Base-by-base conservation (phyloP, 2,329 filamentous ascomycete genomes). In the Cercospora canescens region DNA sequence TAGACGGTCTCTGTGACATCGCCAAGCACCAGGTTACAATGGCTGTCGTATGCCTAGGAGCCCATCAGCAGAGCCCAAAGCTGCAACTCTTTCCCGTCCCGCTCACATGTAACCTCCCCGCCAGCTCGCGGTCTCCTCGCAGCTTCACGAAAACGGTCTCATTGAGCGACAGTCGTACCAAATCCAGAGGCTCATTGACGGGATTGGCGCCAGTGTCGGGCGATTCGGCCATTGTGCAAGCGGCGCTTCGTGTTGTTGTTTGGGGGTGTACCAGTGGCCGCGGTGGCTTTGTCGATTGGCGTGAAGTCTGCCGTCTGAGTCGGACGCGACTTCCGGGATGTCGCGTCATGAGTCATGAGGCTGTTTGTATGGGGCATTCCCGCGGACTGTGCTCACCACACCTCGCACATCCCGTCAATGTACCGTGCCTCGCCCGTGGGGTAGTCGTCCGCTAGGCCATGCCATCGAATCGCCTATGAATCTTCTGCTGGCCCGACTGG, bases 1-100 rank as follows among this genome's bases (percentile, higher is more conserved):
- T 97, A 99, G 72, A 99, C 93, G 6, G 94, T 98, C 84, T 99
- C 95, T 77, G 97, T 93, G 4, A 98, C 95, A 71, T 99, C 95
- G 62, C 95, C 94, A 6, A 99, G 86, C 6, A 99, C 93, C 52
- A 99, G 82, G 77, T 99, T 99, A 86, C 96, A 99, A 80, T 99
- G 95, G 76, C 93, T 97, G 78, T 99, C 95, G 79, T 99, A 99
- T 63, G 95, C 95, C 95, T 99, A 8, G 30, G 14, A 30, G 21
- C n/a, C 45, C 45, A 70, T 70, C 68, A 69, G 67, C 63, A 39
- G 18, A 21, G 16, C 6, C 35, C 32, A 26, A 5, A 21, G 16
- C 21, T 8, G 12, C 11, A 9, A 21, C 1, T 1, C n/a, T 11
- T 16, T 14, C 11, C 14, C 4, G 32, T 41, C 4, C 21, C 65